Base-by-base conservation (phyloP, 2,329 filamentous ascomycete species). In the Pseudopithomyces maydicus region DNA sequence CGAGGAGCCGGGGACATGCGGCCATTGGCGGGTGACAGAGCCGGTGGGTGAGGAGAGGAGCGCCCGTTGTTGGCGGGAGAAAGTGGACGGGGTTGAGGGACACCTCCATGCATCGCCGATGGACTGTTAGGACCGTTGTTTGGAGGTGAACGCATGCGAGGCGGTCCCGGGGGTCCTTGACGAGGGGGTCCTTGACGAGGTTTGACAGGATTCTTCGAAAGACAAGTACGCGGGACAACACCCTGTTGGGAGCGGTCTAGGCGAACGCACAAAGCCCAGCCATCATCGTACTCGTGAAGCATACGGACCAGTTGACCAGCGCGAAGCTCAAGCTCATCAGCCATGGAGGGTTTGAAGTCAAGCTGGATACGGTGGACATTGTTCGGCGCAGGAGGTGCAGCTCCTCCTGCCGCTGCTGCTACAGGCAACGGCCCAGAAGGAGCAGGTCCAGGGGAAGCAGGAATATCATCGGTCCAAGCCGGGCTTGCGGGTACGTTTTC, bases 231-330 rank as follows among this genome's bases (percentile, higher is more conserved):
- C 14, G 95, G 95, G 55, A 90, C 91, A 51, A 98, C 95, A 81
- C 95, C 95, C 80, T 98, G 93, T 68, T 90, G 84, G 58, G 92
- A 93, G 62, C 92, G 90, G 77, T 98, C 93, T 68, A 98, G 88
- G 63, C 89, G 90, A 66, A 92, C 90, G 77, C 92, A 97, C 54
- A 98, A 90, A 71, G 93, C 91, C 95, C 95, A 99, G 69, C 95
- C 95, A 78, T 99, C 95, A 73, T 99, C 95, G 70, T 98, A 99
- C 78, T 97, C 93, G 72, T 98, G 94, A 51, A 98, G 82, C 62
- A 99, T 81, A 62, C 94, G 86, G 49, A 98, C 91, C 47, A 99
- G 82, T 61, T 96, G 88, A 51, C 95, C 95, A 56, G 89, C 86
- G 61, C 82, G 85, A 43, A 99, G 83, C 61, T 87, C 90, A 70